These are phyloP conservation scores for Marsdenia floribunda DNA, from an alignment of 257 asterid genomes.

Conservation along the genomic window DNA sequence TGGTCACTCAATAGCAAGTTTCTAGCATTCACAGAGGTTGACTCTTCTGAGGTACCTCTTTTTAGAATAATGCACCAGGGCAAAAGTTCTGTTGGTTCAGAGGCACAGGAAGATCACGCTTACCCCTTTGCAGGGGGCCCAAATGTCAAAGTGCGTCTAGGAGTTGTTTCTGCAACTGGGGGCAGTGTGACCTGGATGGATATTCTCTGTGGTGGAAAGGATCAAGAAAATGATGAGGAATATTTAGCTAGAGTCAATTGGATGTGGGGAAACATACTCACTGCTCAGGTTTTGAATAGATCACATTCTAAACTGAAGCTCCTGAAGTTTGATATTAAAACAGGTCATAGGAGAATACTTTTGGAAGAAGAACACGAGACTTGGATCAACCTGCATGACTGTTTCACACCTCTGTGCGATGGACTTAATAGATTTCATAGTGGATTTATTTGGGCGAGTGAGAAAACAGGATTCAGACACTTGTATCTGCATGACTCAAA, in stretches of 20 bases:
- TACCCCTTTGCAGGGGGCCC: conserved; percentile 87
- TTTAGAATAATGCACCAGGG: conserved; percentile 98
- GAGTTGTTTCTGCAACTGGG: conserved; percentile 64
- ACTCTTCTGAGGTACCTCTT: conserved; percentile 65
- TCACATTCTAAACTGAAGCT: conserved; percentile 68
- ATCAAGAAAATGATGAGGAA: conserved; percentile 44
- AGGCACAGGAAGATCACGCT: conserved; percentile 91
- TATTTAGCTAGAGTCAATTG: conserved; percentile 84
- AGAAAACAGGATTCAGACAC: conserved; percentile 81
- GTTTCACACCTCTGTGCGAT: conserved; percentile 73
- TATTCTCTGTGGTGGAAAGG: conserved; percentile 64
- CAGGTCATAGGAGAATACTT: conserved; percentile 60
- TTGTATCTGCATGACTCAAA: conserved; percentile 60
- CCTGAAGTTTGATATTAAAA: conserved; percentile 67
- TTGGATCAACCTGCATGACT: conserved; percentile 88
- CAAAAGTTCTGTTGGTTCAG: conserved; percentile 55
- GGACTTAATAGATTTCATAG: conserved; percentile 45
- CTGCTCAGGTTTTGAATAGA: conserved; percentile 81
- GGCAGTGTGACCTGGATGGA: conserved; percentile 83
- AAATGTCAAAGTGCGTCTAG: conserved; percentile 76
- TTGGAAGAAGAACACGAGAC: conserved; percentile 71
- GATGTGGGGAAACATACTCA: conserved; percentile 80
- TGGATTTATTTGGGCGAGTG: conserved; percentile 93
- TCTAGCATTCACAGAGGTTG: conserved; percentile 79
- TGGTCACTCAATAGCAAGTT: conserved; percentile 91